Conservation (phyloP, 805 yeast species). For the Isabelozyma heimii region DNA sequence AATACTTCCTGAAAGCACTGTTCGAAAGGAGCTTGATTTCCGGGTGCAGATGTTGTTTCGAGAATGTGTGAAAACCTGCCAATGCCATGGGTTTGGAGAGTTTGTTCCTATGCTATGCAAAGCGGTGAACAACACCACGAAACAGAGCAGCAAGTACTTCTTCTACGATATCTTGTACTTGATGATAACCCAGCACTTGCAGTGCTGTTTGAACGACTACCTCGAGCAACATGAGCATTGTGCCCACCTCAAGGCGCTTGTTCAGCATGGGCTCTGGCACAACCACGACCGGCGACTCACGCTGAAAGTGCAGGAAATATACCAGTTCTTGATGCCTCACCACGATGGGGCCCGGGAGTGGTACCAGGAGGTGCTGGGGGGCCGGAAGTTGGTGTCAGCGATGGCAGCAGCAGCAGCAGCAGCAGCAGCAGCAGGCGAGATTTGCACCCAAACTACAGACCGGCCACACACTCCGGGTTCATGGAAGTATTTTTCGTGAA, state of each 20-base stretch:
- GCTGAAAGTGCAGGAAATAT: slow-evolving; percentile 20
- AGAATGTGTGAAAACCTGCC: slow-evolving; percentile 10
- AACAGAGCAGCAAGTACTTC: slow-evolving; percentile 10
- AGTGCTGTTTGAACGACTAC: slow-evolving; percentile 35
- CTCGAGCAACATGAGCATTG: slow-evolving; percentile 13
- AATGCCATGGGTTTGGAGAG: slow-evolving; percentile 27
- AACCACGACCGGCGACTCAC: slow-evolving; percentile 19
- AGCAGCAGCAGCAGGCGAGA: not conserved
- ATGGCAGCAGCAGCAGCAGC: not conserved
- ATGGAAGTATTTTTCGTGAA: slow-evolving; percentile 5
- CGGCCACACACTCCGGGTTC: slow-evolving; percentile 15
- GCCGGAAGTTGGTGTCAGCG: slow-evolving; percentile 7
- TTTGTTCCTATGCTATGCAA: slow-evolving; percentile 33
- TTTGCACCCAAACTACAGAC: not conserved
- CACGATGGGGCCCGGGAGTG: slow-evolving; percentile 6
- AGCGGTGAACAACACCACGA: slow-evolving; percentile 24
- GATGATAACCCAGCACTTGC: slow-evolving; percentile 21
- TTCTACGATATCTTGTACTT: slow-evolving; percentile 23
- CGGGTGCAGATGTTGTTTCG: slow-evolving; percentile 15
- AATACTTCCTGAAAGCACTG: not conserved
- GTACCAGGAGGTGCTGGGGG: slow-evolving; percentile 11
- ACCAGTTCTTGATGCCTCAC: slow-evolving; percentile 9
- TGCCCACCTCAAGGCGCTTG: slow-evolving; percentile 21
- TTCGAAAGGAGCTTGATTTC: slow-evolving; percentile 6
- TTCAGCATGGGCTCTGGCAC: slow-evolving; percentile 35